Evolutionary conservation across 2,329 filamentous ascomycete species (phyloP), one percentile per base, ranked within the genome.

Genomic region (Verticillium dahliae): DNA sequence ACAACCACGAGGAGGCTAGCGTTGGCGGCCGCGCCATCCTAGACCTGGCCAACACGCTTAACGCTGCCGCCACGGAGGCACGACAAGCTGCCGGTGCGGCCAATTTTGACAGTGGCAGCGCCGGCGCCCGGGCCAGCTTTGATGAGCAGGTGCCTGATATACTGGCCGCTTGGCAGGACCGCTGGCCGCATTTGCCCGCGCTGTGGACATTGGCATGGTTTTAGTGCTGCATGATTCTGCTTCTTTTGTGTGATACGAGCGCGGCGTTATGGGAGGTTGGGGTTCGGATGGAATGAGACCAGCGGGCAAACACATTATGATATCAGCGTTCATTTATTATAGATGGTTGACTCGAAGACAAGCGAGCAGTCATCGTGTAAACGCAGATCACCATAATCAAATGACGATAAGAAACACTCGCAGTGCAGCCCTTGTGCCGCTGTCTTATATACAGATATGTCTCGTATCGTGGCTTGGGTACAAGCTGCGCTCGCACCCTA

Each of bases 131-230:
- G 62, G 81, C 84, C 37, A 89, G 89, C 35, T 99, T 99, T 70
- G 95, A 99, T 75, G 93, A 97, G 73, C 85, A 87, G 61, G 95
- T 99, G 2, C 95, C 95, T 0, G 93, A 97, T 66, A 90, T 99
- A 39, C 78, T 99, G 63, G 94, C 88, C 1, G 86, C 88, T 60
- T 99, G 95, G 95, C 95, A 99, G 76, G 93, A 97, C 74, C 85
- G 89, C 68, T 97, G 94, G 91, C 94, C 95, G 5, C 89, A 91
- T 68, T 76, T 98, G 68, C 95, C 95, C 18, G 91, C 92, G 2
- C 83, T 95, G 61, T 99, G 95, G 95, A 98, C 93, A 31, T 73
- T 98, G 72, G 92, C 92, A 33, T 99, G 95, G 93, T 92, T 98
- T 72, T 98, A 78, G 81, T 62, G 27, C 11, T 34, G 54, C 13